Evolutionary conservation across 129 eudicot genomes (phyloP).

Genomic region (Saposhnikovia divaricata): DNA sequence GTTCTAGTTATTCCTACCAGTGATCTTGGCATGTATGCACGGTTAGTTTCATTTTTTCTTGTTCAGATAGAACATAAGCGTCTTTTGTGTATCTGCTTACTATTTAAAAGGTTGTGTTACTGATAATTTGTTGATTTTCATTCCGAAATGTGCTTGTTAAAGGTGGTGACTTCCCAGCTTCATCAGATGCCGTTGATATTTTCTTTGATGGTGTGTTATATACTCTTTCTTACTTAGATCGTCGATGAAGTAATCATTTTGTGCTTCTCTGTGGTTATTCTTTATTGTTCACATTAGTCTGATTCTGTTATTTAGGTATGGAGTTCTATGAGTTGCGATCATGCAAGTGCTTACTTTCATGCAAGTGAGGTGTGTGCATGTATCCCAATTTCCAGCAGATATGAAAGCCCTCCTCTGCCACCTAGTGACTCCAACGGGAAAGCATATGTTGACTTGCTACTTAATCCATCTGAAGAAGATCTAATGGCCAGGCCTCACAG

Average conservation of each 20-base stretch:
- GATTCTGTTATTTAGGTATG: not conserved
- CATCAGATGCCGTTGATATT: slow-evolving; percentile 75
- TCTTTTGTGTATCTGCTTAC: not conserved
- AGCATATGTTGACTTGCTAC: too few species aligned
- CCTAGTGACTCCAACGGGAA: too few species aligned
- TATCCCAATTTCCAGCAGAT: not conserved
- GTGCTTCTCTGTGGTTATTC: not conserved
- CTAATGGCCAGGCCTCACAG: too few species aligned
- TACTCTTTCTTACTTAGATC: slow-evolving; percentile 6
- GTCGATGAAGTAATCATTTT: not conserved
- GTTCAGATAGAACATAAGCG: too few species aligned
- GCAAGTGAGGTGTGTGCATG: not conserved
- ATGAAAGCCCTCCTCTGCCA: too few species aligned
- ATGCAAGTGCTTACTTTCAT: not conserved
- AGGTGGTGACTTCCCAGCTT: too few species aligned
- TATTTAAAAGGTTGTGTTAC: slow-evolving; percentile 4
- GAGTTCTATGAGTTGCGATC: slow-evolving; percentile 71
- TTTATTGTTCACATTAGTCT: not conserved
- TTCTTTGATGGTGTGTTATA: slow-evolving; percentile 62
- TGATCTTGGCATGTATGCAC: too few species aligned
- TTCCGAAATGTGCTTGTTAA: slow-evolving; percentile 80
- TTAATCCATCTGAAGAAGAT: too few species aligned
- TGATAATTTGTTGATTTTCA: not conserved
- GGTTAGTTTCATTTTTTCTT: too few species aligned
- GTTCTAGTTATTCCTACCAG: too few species aligned